A percentile compares a stretch with the other conserved stretches of the same genome.
phyloP scores from a whole-genome alignment of 768 basidiomycete species.

The Calocera viscosa region DNA sequence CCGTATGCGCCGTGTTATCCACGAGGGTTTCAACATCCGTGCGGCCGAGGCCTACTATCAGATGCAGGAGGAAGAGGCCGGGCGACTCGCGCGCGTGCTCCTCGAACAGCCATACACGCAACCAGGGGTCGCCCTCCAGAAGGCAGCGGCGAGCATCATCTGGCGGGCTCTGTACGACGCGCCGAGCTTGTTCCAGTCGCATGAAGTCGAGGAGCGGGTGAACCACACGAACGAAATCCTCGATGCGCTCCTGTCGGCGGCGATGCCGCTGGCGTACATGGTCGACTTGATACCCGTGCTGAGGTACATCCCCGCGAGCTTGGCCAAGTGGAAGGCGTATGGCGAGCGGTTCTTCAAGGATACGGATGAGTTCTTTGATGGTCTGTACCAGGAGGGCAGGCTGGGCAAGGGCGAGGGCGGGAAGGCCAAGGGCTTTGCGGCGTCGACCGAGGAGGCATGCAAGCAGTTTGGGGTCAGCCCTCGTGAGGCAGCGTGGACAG shows the following conservation, averaged over 20 bases:
- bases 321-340: constrained; percentile 5
- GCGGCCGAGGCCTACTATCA: background rate
- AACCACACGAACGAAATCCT: constrained; percentile 8
- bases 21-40: constrained; percentile 5
- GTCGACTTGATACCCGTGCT: background rate
- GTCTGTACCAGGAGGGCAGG: background rate
- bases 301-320: background rate
- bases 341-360: constrained; percentile 4
- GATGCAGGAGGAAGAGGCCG: constrained; percentile 5
- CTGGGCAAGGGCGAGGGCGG: constrained; percentile 9
- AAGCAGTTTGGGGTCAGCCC: background rate
- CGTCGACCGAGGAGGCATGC: constrained; percentile 13
- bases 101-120: background rate
- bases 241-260: background rate
- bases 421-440: constrained; percentile 16
- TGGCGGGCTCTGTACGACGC: constrained; percentile 4
- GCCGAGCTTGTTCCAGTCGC: background rate
- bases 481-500: background rate
- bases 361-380: background rate
- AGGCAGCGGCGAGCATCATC: constrained; percentile 1
- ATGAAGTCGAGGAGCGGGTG: background rate
- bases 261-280: constrained; percentile 3
- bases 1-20: background rate
- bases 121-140: background rate
- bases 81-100: background rate